These are phyloP conservation scores for Neurospora sp. DNA, from an alignment of 495 filamentous ascomycete species.

Conservation along the genomic window DNA sequence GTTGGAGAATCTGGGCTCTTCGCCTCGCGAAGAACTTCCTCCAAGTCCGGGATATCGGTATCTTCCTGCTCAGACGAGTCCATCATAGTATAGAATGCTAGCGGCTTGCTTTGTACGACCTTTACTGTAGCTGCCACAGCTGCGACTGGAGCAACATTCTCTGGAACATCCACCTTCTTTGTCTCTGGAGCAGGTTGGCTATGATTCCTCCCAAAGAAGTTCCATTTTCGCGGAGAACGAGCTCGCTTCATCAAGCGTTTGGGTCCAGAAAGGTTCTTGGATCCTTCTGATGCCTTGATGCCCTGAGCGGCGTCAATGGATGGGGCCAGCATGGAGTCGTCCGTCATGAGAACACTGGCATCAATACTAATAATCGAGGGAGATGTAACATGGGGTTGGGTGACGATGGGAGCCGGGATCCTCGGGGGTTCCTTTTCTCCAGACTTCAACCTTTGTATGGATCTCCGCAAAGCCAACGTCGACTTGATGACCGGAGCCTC, in stretches of 20 bases:
- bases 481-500: conserved; percentile 30
- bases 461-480: conserved; percentile 42
- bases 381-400: conserved; percentile 24
- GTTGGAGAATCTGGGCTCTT: conserved; percentile 24
- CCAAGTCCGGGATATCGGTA: conserved; percentile 45
- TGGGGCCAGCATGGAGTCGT: conserved; percentile 34
- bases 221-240: conserved; percentile 62
- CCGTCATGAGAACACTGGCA: conserved; percentile 37
- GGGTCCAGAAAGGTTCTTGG: conserved; percentile 13
- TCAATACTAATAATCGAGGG: conserved; percentile 40
- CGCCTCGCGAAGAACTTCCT: conserved; percentile 55
- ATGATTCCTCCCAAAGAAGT: conserved; percentile 67
- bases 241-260: conserved; percentile 48
- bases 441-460: conserved; percentile 37
- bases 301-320: conserved; percentile 12
- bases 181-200: conserved; percentile 35
- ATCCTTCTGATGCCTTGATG: conserved; percentile 5
- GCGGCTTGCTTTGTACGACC: conserved; percentile 30
- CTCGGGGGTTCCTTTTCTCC: conserved; percentile 27
- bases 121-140: conserved; percentile 28
- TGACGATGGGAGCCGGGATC: conserved; percentile 34
- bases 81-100: conserved; percentile 75
- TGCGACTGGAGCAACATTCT: conserved; percentile 16
- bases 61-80: conserved; percentile 65
- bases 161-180: conserved; percentile 27